Evolutionary conservation across 2,329 filamentous ascomycete species (phyloP).

Genomic region (Colletotrichum eleusines): DNA sequence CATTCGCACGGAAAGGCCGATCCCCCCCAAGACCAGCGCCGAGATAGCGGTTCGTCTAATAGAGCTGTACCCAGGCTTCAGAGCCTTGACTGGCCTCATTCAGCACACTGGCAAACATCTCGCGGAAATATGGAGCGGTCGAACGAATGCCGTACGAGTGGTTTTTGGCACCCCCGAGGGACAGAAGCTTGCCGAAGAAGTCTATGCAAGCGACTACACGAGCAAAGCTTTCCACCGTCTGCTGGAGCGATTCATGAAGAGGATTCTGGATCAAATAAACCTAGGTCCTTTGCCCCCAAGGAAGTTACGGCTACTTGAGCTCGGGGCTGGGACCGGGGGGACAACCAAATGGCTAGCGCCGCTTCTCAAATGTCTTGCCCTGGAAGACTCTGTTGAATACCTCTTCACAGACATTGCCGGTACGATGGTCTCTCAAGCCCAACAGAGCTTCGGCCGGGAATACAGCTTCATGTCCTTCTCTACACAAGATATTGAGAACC

Average conservation of each 20-base stretch:
- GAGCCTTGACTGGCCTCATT: not conserved
- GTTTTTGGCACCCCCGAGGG: constrained; percentile 18
- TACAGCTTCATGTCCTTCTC: constrained; percentile 28
- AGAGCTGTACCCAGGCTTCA: too few relatives aligned
- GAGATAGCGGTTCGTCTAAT: too few relatives aligned
- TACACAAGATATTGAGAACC: constrained; percentile 24
- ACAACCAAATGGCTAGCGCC: constrained; percentile 42
- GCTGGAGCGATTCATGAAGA: constrained; percentile 5
- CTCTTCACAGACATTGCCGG: constrained; percentile 56
- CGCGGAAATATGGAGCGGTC: constrained; percentile 2
- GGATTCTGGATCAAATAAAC: not conserved
- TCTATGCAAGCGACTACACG: constrained; percentile 3
- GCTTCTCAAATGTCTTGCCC: constrained; percentile 43
- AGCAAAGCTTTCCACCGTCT: constrained; percentile 25
- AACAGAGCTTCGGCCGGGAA: constrained; percentile 42
- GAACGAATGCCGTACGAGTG: constrained; percentile 1
- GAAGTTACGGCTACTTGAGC: constrained; percentile 8
- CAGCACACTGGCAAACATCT: not conserved
- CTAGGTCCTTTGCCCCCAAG: too few relatives aligned
- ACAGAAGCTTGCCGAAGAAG: not conserved
- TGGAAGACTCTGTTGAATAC: constrained; percentile 50
- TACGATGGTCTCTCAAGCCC: constrained; percentile 48
- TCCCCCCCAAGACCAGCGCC: too few relatives aligned
- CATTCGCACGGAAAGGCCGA: too few relatives aligned
- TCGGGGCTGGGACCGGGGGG: constrained; percentile 22